Conservation (phyloP, 768 basidiomycete genomes). For the Suillus tomentosus region DNA sequence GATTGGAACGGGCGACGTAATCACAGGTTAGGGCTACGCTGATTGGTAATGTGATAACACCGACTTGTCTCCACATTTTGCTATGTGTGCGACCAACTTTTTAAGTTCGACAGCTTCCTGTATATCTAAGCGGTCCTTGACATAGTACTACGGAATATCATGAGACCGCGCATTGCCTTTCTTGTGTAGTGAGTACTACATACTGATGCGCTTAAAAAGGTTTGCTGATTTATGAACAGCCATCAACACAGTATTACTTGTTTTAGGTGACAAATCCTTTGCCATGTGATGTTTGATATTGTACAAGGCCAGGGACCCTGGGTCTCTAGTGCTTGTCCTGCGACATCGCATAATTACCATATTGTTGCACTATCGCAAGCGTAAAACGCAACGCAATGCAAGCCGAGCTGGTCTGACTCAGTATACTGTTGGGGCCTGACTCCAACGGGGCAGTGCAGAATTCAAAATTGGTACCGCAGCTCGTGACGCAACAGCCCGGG, state of each 20-base stretch:
- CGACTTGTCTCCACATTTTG: neutral
- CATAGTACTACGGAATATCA: neutral
- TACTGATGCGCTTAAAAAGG: neutral
- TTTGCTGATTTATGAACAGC: neutral
- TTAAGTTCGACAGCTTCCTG: neutral
- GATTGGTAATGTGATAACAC: neutral
- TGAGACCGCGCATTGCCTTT: no score
- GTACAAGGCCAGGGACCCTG: neutral
- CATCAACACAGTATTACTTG: neutral
- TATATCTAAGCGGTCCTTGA: neutral
- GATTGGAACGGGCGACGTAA: neutral
- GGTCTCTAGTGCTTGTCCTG: neutral
- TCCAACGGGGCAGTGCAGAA: neutral
- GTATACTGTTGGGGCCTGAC: neutral
- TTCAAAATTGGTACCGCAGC: neutral
- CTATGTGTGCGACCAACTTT: neutral
- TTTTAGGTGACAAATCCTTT: neutral
- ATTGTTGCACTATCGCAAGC: no score
- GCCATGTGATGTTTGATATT: neutral
- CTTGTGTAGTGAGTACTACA: neutral
- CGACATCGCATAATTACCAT: no score
- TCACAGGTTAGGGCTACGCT: neutral
- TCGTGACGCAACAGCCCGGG: neutral
- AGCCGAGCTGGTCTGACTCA: neutral
- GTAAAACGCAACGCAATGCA: neutral